phyloP scores from a whole-genome alignment of 2,329 filamentous ascomycete genomes.

The Fusarium pseudocircinatum region DNA sequence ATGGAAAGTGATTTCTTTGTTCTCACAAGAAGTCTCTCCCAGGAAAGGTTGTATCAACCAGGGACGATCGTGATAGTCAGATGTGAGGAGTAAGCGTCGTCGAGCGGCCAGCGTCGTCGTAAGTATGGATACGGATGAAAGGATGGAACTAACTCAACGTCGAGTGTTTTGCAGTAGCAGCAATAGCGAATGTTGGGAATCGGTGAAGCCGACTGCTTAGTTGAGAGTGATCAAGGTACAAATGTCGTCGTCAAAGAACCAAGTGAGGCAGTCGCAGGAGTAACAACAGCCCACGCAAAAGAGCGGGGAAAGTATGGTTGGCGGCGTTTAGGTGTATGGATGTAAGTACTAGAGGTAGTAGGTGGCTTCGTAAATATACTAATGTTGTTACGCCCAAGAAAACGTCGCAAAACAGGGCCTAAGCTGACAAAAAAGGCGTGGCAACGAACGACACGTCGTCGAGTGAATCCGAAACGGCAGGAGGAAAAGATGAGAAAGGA shows the following conservation, averaged over 20 bases:
- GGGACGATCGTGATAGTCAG: neutral
- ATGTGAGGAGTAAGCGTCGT: conserved; percentile 24
- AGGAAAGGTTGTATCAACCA: neutral
- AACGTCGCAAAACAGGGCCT: conserved; percentile 14
- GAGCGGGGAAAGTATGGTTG: conserved; percentile 32
- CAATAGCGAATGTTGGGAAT: conserved; percentile 20
- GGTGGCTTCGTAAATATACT: neutral
- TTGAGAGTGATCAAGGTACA: conserved; percentile 17
- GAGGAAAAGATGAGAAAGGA: conserved; percentile 23
- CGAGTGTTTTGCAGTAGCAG: neutral
- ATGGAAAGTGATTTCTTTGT: neutral
- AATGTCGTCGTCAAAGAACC: conserved; percentile 22
- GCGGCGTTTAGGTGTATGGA: conserved; percentile 2
- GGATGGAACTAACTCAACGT: neutral
- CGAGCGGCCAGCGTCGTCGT: conserved; percentile 37
- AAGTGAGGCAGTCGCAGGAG: conserved; percentile 28
- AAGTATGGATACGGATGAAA: neutral
- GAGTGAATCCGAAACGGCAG: conserved; percentile 34
- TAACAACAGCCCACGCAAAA: conserved; percentile 33
- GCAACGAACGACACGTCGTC: conserved; percentile 41
- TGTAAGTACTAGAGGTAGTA: neutral
- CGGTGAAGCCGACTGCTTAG: conserved; percentile 15
- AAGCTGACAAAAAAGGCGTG: conserved; percentile 30
- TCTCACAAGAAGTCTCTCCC: neutral
- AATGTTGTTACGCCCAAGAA: conserved; percentile 1